Percentiles rank a stretch among this genome's conserved stretches.
These are phyloP conservation scores for Aechmea fasciata DNA, from an alignment of 176 grass and related monocot genomes.

Conservation along the genomic window DNA sequence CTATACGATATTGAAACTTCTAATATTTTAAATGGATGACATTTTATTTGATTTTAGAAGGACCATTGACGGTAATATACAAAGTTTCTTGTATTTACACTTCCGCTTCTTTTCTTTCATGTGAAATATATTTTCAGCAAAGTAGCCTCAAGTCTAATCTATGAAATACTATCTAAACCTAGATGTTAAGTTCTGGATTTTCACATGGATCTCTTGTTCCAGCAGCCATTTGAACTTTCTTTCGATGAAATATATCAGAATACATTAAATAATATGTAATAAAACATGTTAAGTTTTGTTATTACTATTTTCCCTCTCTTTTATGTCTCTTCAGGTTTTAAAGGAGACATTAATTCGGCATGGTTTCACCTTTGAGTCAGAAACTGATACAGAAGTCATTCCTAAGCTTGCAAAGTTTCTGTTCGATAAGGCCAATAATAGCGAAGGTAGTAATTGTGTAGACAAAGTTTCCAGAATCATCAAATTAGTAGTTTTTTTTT, in stretches of 20 bases:
- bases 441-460: slow-evolving; percentile 38
- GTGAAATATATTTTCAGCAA: background rate
- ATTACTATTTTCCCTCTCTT: background rate
- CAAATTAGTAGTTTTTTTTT: background rate
- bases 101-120: background rate
- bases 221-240: no score
- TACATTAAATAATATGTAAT: no score
- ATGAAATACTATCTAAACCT: no score
- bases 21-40: background rate
- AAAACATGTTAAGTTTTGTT: background rate
- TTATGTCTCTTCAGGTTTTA: slow-evolving; percentile 51
- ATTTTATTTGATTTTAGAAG: no score
- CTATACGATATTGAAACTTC: background rate
- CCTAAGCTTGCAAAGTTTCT: slow-evolving; percentile 95
- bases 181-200: no score
- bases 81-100: no score
- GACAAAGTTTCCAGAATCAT: background rate
- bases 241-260: no score
- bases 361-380: slow-evolving; percentile 83
- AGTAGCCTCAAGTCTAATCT: no score
- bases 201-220: no score
- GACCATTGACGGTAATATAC: no score
- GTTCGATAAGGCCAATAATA: slow-evolving; percentile 74
- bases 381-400: slow-evolving; percentile 95
- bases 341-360: slow-evolving; percentile 80